Conservation (phyloP, 352 stramenopile genomes). For the Saprolegnia diclina region DNA sequence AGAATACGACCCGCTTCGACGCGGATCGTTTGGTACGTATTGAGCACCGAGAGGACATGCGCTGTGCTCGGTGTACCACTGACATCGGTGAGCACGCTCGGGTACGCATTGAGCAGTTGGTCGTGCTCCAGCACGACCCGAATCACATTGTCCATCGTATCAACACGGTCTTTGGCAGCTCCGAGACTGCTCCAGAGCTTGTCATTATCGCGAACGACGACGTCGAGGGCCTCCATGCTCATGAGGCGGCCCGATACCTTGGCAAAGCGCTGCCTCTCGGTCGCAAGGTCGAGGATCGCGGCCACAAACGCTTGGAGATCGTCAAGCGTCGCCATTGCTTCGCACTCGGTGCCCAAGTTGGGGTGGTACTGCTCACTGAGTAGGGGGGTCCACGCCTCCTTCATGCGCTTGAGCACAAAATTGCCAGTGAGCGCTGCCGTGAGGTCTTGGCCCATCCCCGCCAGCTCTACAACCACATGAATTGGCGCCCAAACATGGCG, state of each 20-base stretch:
- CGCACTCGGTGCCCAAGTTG: not conserved
- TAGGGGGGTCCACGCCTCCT: not conserved
- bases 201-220: constrained; percentile 16
- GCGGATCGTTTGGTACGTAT: constrained; percentile 3
- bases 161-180: too few relatives aligned
- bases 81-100: constrained; percentile 2
- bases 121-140: not conserved
- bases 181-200: not conserved
- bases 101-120: not conserved
- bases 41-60: not conserved
- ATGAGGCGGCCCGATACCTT: constrained; percentile 11
- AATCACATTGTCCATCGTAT: not conserved
- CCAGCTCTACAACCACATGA: not conserved
- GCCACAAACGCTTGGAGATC: constrained; percentile 16
- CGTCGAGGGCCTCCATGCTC: not conserved
- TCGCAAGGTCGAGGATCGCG: constrained; percentile 1
- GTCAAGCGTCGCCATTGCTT: constrained; percentile 14
- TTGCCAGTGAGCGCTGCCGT: constrained; percentile 5
- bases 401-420: constrained; percentile 20
- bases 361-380: constrained; percentile 15
- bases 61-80: not conserved
- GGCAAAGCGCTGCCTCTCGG: constrained; percentile 11
- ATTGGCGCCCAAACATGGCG: too few relatives aligned
- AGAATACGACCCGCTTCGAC: constrained; percentile 1
- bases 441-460: not conserved